These are phyloP conservation scores for Alternaria conjuncta DNA, from an alignment of 2,329 filamentous ascomycete species.

Conservation along the genomic window DNA sequence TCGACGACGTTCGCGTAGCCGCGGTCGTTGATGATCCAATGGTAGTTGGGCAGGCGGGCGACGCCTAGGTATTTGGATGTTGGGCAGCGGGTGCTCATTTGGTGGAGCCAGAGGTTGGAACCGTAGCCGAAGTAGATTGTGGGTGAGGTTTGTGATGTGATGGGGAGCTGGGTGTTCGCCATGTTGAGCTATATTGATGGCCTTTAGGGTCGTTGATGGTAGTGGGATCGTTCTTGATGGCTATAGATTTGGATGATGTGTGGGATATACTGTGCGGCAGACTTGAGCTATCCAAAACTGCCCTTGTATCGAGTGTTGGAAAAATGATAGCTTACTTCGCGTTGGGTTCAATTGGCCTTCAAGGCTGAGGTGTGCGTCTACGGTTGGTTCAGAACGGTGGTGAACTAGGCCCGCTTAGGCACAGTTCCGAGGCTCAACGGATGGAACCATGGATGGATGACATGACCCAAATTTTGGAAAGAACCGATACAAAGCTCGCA, in stretches of 20 bases:
- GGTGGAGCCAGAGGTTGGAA: conserved; percentile 69
- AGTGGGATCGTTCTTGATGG: neutral
- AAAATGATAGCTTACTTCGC: neutral
- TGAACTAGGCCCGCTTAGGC: neutral
- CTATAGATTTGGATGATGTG: neutral
- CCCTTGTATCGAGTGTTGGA: neutral
- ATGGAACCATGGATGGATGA: neutral
- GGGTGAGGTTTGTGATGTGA: neutral
- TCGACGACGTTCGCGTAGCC: conserved; percentile 72
- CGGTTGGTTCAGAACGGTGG: neutral
- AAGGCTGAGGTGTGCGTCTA: neutral
- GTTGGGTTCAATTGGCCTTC: neutral
- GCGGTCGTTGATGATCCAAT: conserved; percentile 70
- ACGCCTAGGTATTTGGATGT: conserved; percentile 62
- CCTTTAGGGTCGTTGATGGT: neutral
- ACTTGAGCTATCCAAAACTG: neutral
- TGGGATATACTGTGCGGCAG: neutral
- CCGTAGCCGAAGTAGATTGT: conserved; percentile 74
- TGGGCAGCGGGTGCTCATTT: conserved; percentile 69
- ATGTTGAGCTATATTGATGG: conserved; percentile 7
- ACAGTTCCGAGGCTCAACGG: neutral
- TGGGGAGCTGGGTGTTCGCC: conserved; percentile 1
- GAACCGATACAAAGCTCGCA: neutral
- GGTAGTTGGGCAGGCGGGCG: conserved; percentile 63
- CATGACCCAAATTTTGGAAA: neutral